Conservation (phyloP, 208 protist genomes). For the Acanthamoeba royreba region DNA sequence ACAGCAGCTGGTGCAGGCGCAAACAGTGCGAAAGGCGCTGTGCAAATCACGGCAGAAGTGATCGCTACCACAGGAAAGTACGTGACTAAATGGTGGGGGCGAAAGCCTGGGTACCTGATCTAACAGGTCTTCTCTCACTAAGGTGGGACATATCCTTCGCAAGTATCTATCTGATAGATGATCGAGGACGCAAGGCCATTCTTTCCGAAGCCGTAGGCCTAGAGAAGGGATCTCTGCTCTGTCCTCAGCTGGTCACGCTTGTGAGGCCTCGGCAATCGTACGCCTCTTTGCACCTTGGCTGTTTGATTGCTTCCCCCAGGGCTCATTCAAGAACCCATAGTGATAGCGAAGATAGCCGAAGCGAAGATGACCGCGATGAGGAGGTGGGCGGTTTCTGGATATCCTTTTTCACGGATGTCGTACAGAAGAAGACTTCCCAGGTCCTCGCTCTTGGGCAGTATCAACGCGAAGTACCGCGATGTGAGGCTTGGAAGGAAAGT, state of each 20-base stretch:
- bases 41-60: neutral
- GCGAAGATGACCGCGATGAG: neutral
- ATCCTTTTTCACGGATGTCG: neutral
- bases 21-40: neutral
- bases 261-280: neutral
- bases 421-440: neutral
- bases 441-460: neutral
- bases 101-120: no score
- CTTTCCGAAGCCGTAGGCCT: neutral
- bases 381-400: constrained; percentile 20
- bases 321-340: no score
- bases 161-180: neutral
- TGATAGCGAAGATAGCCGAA: constrained; percentile 1
- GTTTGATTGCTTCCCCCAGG: neutral
- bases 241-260: neutral
- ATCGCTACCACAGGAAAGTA: neutral
- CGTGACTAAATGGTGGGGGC: no score
- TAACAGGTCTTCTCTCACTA: neutral
- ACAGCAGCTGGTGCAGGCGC: neutral
- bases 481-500: constrained; percentile 13
- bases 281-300: neutral
- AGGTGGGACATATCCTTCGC: neutral
- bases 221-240: neutral
- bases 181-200: neutral
- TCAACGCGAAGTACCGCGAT: neutral